Base-by-base conservation (phyloP, 208 protist genomes). In the Acanthamoeba sp. region DNA sequence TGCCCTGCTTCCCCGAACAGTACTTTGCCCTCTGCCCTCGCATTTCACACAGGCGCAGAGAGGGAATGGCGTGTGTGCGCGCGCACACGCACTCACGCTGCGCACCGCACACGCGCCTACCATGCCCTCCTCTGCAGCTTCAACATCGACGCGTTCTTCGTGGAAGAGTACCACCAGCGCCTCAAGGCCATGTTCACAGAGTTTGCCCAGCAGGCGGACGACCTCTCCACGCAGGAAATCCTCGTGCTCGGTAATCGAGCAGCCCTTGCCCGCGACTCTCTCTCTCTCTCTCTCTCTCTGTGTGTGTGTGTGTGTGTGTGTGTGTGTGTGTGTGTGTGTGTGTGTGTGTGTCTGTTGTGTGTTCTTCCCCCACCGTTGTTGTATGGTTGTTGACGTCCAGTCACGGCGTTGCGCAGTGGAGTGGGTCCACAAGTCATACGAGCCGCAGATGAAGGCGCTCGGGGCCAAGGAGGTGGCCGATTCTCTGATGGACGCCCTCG, bases 211-310 rank as follows among this genome's bases (percentile, higher is more conserved):
- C 78, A 87, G 42, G 78, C 78, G 1, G 78, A 87, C 22, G 78
- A 87, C 55, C 78, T 87, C 16, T 87, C 78, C 20, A 87, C 78
- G 24, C 78, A 87, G 55, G 78, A 87, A 87, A 87, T 87, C 22
- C 78, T 87, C 29, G 38, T 57, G 38, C 78, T 87, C 55, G 78
- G 78, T 87, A 55, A 6, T 6, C 48, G 10, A 20, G 10, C 48
- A 55, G 6, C 16, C 48, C 48, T 55, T 55, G 48, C 16, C 10
- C 48, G 6, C 10, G 6, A 20, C 10, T 16, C 48, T 6, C 16
- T 55, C 6, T 6, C 48, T 55, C 16, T 55, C 16, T 55, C 6
- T 55, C 16, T 55, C 6, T n/a, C n/a, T n/a, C n/a, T n/a, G n/a
- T n/a, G n/a, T n/a, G n/a, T n/a, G n/a, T n/a, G n/a, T n/a, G n/a